Conservation (phyloP, 306 rosid genomes). For the Cucurbita ficifolia region DNA sequence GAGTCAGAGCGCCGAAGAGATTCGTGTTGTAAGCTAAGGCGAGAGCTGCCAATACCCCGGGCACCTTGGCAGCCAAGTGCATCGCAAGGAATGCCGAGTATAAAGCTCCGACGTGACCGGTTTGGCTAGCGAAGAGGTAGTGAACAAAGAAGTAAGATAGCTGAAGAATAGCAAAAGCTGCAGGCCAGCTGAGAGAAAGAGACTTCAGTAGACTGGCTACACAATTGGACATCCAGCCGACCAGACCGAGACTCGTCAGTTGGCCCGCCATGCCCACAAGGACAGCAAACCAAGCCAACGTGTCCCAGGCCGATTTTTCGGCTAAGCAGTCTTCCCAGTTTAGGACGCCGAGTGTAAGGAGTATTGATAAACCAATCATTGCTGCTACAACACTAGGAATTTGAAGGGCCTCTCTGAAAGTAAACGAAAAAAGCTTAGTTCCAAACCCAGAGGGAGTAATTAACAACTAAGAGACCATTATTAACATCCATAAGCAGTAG, state of each 20-base stretch:
- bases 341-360: constrained; percentile 69
- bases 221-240: constrained; percentile 65
- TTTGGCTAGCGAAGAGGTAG: constrained; percentile 96
- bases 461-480: constrained; percentile 1
- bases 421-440: not conserved
- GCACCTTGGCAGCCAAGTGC: constrained; percentile 93
- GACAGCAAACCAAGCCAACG: constrained; percentile 90
- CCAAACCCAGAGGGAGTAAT: not conserved
- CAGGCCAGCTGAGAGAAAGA: constrained; percentile 77
- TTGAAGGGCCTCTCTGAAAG: constrained; percentile 59
- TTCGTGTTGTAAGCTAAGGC: constrained; percentile 79
- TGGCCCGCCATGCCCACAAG: constrained; percentile 93
- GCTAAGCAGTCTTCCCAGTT: constrained; percentile 85
- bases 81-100: constrained; percentile 87
- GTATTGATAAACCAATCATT: constrained; percentile 81
- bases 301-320: constrained; percentile 94
- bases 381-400: constrained; percentile 80
- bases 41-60: constrained; percentile 58
- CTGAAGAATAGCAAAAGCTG: constrained; percentile 67
- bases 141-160: constrained; percentile 75
- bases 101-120: constrained; percentile 90
- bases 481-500: not conserved
- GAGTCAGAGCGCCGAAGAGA: constrained; percentile 84
- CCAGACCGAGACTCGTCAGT: constrained; percentile 74
- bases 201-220: constrained; percentile 49